phyloP scores from a whole-genome alignment of 2,329 filamentous ascomycete genomes.

The Ceratocystis cubensis region DNA sequence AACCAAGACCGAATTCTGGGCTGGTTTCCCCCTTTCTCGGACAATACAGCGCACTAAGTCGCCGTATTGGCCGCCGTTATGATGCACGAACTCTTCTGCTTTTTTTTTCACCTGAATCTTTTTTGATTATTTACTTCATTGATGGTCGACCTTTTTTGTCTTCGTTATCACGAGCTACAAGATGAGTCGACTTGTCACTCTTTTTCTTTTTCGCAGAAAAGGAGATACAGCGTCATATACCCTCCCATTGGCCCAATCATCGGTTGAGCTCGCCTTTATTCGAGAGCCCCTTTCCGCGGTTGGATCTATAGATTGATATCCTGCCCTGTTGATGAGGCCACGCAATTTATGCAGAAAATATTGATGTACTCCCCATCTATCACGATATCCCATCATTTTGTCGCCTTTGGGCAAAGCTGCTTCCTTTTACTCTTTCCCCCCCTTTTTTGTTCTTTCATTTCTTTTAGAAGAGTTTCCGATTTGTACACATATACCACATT shows the following conservation, averaged over 20 bases:
- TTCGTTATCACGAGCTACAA: background rate
- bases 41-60: background rate
- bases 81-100: slow-evolving; percentile 17
- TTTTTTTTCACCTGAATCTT: background rate
- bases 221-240: background rate
- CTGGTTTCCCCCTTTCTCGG: background rate
- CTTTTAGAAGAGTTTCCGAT: slow-evolving; percentile 8
- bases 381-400: background rate
- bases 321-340: background rate
- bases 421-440: background rate
- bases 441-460: background rate
- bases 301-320: background rate
- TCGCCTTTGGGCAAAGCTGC: slow-evolving; percentile 3
- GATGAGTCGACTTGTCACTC: background rate
- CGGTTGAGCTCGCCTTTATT: background rate
- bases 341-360: background rate
- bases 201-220: background rate
- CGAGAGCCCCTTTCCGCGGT: background rate
- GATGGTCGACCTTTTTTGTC: background rate
- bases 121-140: background rate
- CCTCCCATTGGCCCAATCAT: background rate
- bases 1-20: background rate
- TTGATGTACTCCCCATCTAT: background rate
- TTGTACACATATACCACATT: slow-evolving; percentile 6
- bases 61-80: slow-evolving; percentile 11